phyloP scores from a whole-genome alignment of 163 green algal species.

The Chloromonas sp. region DNA sequence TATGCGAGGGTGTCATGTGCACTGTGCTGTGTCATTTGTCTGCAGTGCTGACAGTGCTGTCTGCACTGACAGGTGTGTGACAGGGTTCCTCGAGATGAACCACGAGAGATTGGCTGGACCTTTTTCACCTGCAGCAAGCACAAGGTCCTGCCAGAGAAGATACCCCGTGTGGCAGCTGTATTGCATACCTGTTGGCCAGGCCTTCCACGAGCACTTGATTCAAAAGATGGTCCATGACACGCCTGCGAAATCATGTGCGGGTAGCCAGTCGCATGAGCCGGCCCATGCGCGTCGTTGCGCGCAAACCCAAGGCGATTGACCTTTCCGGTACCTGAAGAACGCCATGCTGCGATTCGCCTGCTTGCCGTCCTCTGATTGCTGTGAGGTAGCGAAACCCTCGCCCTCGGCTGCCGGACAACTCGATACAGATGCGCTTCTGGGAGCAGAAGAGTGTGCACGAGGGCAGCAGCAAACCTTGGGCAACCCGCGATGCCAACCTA shows the following conservation, averaged over 20 bases:
- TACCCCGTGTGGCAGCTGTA: too few relatives aligned
- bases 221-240: conserved; percentile 19
- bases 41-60: background rate
- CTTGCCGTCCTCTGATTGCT: too few relatives aligned
- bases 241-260: background rate
- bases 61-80: background rate
- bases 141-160: too few relatives aligned
- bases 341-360: background rate
- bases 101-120: background rate
- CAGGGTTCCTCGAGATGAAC: background rate
- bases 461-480: too few relatives aligned
- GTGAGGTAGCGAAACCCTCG: too few relatives aligned
- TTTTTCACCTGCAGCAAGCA: too few relatives aligned
- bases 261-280: background rate
- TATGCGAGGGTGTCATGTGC: background rate
- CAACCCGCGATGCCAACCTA: too few relatives aligned
- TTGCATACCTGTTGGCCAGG: conserved; percentile 20
- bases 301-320: background rate
- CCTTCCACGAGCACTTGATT: conserved; percentile 25
- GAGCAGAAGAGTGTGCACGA: too few relatives aligned
- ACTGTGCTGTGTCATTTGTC: background rate
- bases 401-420: too few relatives aligned
- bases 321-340: background rate
- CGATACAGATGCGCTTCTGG: too few relatives aligned
- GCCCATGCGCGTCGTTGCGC: background rate